A percentile compares a stretch with the other conserved stretches of the same genome.
phyloP scores from a whole-genome alignment of 2,329 filamentous ascomycete genomes.

The Botrytis pseudocinerea region DNA sequence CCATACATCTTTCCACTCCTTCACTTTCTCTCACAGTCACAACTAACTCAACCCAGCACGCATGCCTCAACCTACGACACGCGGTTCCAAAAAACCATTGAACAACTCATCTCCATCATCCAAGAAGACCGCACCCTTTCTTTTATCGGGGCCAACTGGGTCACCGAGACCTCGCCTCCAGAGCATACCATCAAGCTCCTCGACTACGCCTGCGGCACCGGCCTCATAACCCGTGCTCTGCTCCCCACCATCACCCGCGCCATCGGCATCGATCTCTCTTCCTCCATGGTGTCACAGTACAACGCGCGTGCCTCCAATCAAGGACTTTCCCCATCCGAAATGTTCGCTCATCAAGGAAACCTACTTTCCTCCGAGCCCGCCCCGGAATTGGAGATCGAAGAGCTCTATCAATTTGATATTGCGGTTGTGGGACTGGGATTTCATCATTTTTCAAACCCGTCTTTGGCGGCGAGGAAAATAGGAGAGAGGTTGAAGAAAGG shows the following conservation, averaged over 20 bases:
- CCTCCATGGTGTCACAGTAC: constrained; percentile 68
- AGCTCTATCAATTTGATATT: constrained; percentile 70
- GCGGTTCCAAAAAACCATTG: constrained; percentile 55
- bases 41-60: constrained; percentile 41
- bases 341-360: constrained; percentile 59
- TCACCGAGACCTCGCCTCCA: constrained; percentile 21
- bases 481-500: constrained; percentile 63
- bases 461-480: constrained; percentile 58
- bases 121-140: constrained; percentile 48
- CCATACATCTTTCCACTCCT: not conserved
- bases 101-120: constrained; percentile 56
- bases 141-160: constrained; percentile 64
- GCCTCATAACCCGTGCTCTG: constrained; percentile 49
- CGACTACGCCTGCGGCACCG: constrained; percentile 77
- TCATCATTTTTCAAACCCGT: constrained; percentile 68
- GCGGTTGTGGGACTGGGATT: constrained; percentile 62
- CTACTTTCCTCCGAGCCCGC: constrained; percentile 44
- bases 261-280: constrained; percentile 68
- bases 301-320: constrained; percentile 60
- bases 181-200: constrained; percentile 46
- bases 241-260: constrained; percentile 62
- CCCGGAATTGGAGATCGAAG: constrained; percentile 29
- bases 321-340: constrained; percentile 53
- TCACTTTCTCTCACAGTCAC: not conserved
- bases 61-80: constrained; percentile 57